Conservation (phyloP, 495 filamentous ascomycete species). For the Lophium mytilinum region DNA sequence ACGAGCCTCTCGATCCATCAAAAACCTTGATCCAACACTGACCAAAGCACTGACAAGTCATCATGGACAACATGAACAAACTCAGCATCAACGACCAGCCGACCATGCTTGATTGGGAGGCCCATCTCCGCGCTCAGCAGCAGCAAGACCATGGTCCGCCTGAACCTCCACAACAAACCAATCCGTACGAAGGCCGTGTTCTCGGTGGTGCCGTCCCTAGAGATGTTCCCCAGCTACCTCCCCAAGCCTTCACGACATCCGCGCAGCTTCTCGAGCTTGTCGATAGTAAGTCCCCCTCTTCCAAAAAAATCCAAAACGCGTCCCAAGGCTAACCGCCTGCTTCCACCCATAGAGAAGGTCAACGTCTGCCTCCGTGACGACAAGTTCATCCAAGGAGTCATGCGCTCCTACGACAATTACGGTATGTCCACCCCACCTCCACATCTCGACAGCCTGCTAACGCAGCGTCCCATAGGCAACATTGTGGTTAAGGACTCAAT, state of each 20-base stretch:
- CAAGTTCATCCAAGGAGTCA: constrained; percentile 79
- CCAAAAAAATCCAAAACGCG: background rate
- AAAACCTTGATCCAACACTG: too few relatives aligned
- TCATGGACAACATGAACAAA: too few relatives aligned
- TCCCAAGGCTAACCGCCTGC: constrained; percentile 6
- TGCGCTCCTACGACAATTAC: constrained; percentile 96
- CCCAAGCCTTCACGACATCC: constrained; percentile 96
- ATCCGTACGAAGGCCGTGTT: too few relatives aligned
- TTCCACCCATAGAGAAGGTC: constrained; percentile 68
- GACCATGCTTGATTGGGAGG: too few relatives aligned
- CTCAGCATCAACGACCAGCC: too few relatives aligned
- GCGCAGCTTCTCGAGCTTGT: constrained; percentile 89
- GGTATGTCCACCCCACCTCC: constrained; percentile 44
- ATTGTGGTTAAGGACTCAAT: constrained; percentile 83
- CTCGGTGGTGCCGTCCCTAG: too few relatives aligned
- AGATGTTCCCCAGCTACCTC: constrained; percentile 42
- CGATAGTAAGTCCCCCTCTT: constrained; percentile 62
- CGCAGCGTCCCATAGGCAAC: constrained; percentile 54
- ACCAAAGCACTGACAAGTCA: too few relatives aligned
- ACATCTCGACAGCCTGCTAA: background rate
- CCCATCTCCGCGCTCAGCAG: too few relatives aligned
- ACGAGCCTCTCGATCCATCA: too few relatives aligned
- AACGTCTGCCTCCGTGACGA: constrained; percentile 83
- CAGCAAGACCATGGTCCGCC: too few relatives aligned
- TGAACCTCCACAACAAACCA: too few relatives aligned